A percentile compares a stretch with the other conserved stretches of the same genome.
These are phyloP conservation scores for Scedosporium dehoogii DNA, from an alignment of 2,329 filamentous ascomycete genomes.

Conservation along the genomic window DNA sequence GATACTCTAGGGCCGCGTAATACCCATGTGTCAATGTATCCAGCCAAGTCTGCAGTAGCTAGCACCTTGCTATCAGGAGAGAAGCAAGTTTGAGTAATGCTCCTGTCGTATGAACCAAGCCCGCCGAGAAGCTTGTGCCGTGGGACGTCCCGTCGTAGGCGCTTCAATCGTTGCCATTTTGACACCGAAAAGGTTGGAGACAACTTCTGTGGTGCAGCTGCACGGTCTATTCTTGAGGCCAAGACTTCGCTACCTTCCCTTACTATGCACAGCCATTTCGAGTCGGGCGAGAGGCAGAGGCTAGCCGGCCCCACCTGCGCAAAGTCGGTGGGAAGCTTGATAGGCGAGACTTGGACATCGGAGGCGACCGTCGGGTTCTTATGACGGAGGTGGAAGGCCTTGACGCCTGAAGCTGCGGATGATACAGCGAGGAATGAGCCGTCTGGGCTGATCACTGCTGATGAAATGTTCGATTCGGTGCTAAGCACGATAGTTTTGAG, in stretches of 20 bases:
- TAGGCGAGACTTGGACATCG: constrained; percentile 61
- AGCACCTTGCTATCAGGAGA: constrained; percentile 72
- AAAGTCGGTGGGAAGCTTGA: constrained; percentile 51
- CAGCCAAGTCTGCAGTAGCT: constrained; percentile 70
- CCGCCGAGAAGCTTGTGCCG: constrained; percentile 52
- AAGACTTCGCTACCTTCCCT: constrained; percentile 14
- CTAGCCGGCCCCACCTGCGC: constrained; percentile 55
- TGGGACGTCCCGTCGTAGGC: constrained; percentile 43
- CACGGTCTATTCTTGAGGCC: constrained; percentile 2
- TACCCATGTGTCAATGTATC: constrained; percentile 81
- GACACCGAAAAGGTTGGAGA: constrained; percentile 13
- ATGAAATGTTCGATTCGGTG: constrained; percentile 76
- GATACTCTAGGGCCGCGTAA: constrained; percentile 36
- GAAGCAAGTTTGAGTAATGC: constrained; percentile 65
- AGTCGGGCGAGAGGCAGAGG: constrained; percentile 60
- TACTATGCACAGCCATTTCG: constrained; percentile 58
- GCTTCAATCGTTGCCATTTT: constrained; percentile 36
- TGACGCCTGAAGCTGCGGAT: constrained; percentile 58
- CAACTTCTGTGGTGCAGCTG: background rate
- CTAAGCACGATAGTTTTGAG: constrained; percentile 58
- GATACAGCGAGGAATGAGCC: constrained; percentile 68
- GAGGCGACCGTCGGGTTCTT: constrained; percentile 34
- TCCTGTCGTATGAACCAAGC: constrained; percentile 66
- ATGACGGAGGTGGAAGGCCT: constrained; percentile 51
- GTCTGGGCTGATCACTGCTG: constrained; percentile 58